Percentiles rank a stretch among this genome's conserved stretches.
Evolutionary conservation across 176 grass and related monocot species (phyloP).

Genomic region (Carex cristatella): DNA sequence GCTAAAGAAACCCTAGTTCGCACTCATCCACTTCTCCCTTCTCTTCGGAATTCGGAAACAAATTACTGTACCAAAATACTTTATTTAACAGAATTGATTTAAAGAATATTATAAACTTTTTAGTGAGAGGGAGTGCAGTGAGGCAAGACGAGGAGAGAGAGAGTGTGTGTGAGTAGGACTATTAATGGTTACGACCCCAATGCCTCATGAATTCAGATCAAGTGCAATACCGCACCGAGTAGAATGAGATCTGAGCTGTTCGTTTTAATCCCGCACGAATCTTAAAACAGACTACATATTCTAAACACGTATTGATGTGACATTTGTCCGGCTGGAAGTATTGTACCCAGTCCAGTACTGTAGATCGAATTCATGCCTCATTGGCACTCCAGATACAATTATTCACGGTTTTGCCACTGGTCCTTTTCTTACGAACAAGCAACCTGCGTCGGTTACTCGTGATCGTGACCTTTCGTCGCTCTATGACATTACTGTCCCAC

Average conservation of each 20-base stretch:
- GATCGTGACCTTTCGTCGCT: background rate
- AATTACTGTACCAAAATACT: constrained; percentile 21
- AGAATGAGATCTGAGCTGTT: no score
- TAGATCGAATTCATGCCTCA: background rate
- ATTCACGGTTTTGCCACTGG: constrained; percentile 50
- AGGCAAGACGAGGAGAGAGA: constrained; percentile 31
- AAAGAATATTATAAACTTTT: background rate
- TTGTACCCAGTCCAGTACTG: no score
- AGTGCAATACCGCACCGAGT: no score
- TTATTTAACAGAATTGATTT: constrained; percentile 1
- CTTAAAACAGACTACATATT: no score
- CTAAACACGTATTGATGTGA: no score
- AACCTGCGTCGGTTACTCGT: constrained; percentile 13
- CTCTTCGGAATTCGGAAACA: constrained; percentile 12
- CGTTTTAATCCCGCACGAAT: no score
- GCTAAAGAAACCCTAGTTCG: constrained; percentile 32
- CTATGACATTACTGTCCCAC: background rate
- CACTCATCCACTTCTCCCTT: constrained; percentile 8
- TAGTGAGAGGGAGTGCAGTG: constrained; percentile 25
- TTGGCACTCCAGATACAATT: constrained; percentile 13
- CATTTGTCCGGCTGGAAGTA: no score
- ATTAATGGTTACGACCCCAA: constrained; percentile 21
- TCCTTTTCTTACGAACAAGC: background rate
- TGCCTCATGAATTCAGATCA: background rate
- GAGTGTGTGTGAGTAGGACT: constrained; percentile 24